These are phyloP conservation scores for Xeromyces bisporus DNA, from an alignment of 495 filamentous ascomycete genomes.

Conservation along the genomic window DNA sequence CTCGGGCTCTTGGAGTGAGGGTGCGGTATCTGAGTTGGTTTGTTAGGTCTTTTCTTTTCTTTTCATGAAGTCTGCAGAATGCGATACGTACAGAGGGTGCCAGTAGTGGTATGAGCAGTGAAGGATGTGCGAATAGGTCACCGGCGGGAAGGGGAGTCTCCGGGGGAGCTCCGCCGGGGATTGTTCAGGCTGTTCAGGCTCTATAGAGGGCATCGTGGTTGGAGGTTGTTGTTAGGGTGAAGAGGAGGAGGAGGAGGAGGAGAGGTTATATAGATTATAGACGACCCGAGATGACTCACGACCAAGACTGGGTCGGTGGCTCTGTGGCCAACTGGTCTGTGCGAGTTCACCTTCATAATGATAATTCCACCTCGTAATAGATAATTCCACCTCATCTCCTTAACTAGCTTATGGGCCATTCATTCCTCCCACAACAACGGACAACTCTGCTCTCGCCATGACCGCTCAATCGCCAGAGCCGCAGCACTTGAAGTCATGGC, in stretches of 20 bases:
- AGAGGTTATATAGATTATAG: too few relatives aligned
- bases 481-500: constrained; percentile 41
- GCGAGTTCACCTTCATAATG: too few relatives aligned
- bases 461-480: constrained; percentile 40
- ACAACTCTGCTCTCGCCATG: too few relatives aligned
- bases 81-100: constrained; percentile 49
- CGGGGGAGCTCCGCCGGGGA: constrained; percentile 9
- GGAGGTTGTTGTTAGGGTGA: constrained; percentile 6
- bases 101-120: constrained; percentile 89
- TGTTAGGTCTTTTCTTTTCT: too few relatives aligned
- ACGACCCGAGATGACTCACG: too few relatives aligned
- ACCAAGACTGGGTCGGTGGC: too few relatives aligned
- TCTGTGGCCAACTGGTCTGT: too few relatives aligned
- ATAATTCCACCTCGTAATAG: too few relatives aligned
- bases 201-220: constrained; percentile 19
- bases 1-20: constrained; percentile 65
- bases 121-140: constrained; percentile 70
- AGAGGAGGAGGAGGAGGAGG: not conserved
- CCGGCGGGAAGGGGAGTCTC: constrained; percentile 58
- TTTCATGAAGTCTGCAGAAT: too few relatives aligned
- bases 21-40: constrained; percentile 68
- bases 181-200: constrained; percentile 10
- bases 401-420: too few relatives aligned
- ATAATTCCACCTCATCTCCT: too few relatives aligned
- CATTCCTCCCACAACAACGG: too few relatives aligned